phyloP scores from a whole-genome alignment of 1,284 basidiomycete species.

The Lentinula novae-zelandiae region DNA sequence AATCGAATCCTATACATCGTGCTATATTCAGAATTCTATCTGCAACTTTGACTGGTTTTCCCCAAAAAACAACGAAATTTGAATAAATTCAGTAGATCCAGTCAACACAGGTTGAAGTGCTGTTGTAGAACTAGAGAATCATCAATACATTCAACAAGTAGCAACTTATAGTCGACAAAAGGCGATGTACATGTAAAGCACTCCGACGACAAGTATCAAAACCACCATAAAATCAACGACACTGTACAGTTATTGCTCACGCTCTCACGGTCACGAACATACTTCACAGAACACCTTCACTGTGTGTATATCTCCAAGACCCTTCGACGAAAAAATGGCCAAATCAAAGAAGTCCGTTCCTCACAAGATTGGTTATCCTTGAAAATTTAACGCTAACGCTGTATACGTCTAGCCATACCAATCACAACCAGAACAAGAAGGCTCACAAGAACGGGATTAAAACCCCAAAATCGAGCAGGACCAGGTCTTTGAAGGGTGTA shows the following conservation, averaged over 20 bases:
- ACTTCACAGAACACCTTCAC: neutral
- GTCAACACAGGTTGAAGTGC: no score
- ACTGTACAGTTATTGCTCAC: constrained; percentile 9
- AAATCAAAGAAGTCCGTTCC: constrained; percentile 74
- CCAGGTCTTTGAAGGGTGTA: constrained; percentile 91
- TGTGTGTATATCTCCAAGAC: constrained; percentile 4
- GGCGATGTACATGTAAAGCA: no score
- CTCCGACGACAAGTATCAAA: no score
- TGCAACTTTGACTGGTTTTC: no score
- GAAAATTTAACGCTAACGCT: neutral
- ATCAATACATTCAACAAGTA: no score
- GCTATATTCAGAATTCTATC: no score
- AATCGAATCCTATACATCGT: no score
- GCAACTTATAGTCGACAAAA: no score
- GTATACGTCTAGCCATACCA: constrained; percentile 59
- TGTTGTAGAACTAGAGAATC: no score
- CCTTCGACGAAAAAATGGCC: constrained; percentile 54
- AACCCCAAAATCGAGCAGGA: constrained; percentile 70
- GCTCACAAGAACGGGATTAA: constrained; percentile 98
- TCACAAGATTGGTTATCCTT: neutral
- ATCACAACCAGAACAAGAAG: constrained; percentile 94
- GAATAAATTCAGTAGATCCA: no score
- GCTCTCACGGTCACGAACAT: neutral
- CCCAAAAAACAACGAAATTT: no score
- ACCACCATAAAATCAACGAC: no score